Evolutionary conservation across 2,329 filamentous ascomycete species (phyloP), one percentile per base, ranked within the genome.

Genomic region (Diaporthe sp.): DNA sequence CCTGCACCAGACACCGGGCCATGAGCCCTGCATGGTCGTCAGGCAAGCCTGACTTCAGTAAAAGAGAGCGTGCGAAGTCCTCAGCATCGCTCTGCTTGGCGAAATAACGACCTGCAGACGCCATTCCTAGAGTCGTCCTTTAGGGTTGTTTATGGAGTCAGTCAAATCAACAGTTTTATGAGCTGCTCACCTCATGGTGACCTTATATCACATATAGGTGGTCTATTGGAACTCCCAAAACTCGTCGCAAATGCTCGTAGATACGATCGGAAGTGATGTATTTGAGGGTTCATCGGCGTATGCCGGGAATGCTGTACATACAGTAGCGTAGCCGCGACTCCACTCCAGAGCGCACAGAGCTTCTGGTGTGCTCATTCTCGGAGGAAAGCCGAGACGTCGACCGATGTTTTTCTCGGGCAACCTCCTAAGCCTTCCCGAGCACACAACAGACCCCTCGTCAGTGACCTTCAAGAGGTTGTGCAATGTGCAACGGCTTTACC

Each of bases 1-100:
- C 79, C 22, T 78, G 71, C 3, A 79, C 77, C 19, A 80, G 76
- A 47, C 75, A 63, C 25, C 76, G 71, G 17, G 78, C 76, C 10
- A 80, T 75, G 32, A 76, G 51, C 27, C 30, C 72, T 15, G 77
- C 78, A 42, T 74, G 66, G 22, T 73, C 66, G 7, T 47, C 22
- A 56, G 75, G 76, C 25, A 86, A 80, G 2, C 79, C 78, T 5
- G 44, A 50, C 3, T 66, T 66, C 9, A 51, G 0, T 3, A 66
- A 12, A 25, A 66, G 61, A 25, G 30, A 37, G 30, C 42, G 44
- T 17, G 44, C 44, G 4, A 66, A 66, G 1, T 7, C 15, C 32
- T 51, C 44, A 13, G 44, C 44, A 13, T 51, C 61, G 30, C 61
- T 51, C 22, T 51, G 44, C 9, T n/a, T 37, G n/a, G 61, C 22